These are phyloP conservation scores for Colletotrichum sojae DNA, from an alignment of 2,329 filamentous ascomycete species.

Conservation along the genomic window DNA sequence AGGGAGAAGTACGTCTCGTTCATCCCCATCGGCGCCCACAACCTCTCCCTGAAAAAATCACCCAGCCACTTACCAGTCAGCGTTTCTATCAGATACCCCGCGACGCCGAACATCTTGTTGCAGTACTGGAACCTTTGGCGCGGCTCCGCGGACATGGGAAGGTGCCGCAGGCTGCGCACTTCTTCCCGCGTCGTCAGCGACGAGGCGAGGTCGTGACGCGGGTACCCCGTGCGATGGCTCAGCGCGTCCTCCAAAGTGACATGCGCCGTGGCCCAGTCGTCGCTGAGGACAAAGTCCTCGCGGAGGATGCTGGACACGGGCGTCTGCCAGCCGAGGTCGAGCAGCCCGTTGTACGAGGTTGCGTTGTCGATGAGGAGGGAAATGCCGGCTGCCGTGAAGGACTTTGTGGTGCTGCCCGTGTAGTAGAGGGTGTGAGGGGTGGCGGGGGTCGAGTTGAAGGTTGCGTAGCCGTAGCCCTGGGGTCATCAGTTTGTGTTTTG, in stretches of 20 bases:
- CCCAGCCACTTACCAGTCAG: constrained; percentile 55
- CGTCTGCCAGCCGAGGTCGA: constrained; percentile 57
- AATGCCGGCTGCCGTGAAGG: constrained; percentile 64
- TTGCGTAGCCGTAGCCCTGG: constrained; percentile 56
- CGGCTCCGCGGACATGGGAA: constrained; percentile 60
- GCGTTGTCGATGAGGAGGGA: constrained; percentile 62
- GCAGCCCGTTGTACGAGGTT: constrained; percentile 49
- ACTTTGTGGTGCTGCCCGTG: constrained; percentile 70
- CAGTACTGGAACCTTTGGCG: constrained; percentile 63
- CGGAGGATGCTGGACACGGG: constrained; percentile 62
- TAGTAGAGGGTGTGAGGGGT: constrained; percentile 68
- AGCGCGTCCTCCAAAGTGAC: constrained; percentile 69
- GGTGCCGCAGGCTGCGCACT: constrained; percentile 59
- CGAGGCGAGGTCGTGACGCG: constrained; percentile 55
- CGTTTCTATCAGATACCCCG: constrained; percentile 62
- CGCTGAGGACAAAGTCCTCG: constrained; percentile 66
- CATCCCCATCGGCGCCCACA: constrained; percentile 65
- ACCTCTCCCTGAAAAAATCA: constrained; percentile 54
- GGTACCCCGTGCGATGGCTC: constrained; percentile 66
- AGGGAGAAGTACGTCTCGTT: constrained; percentile 54
- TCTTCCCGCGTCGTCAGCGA: constrained; percentile 51
- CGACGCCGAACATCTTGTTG: constrained; percentile 64
- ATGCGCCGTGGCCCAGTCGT: constrained; percentile 61
- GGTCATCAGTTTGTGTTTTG: constrained; percentile 16
- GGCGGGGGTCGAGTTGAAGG: constrained; percentile 52